Percentiles rank a stretch among this genome's conserved stretches.
phyloP scores from a whole-genome alignment of 768 basidiomycete genomes.

The Leccinum disarticulatum region DNA sequence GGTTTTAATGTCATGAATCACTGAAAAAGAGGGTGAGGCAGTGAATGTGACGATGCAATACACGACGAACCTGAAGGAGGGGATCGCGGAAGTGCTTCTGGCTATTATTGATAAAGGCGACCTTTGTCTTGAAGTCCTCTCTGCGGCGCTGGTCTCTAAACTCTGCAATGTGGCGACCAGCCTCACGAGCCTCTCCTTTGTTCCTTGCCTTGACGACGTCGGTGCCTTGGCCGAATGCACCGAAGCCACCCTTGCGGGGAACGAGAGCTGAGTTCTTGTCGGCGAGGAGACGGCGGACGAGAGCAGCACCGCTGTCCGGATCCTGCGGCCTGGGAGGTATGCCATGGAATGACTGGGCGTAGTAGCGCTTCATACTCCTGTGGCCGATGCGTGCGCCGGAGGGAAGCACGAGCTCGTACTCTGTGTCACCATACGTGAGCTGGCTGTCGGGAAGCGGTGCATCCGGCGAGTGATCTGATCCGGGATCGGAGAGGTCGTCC shows the following conservation, averaged over 20 bases:
- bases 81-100: constrained; percentile 91
- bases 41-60: not conserved
- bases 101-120: constrained; percentile 75
- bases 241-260: constrained; percentile 81
- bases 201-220: constrained; percentile 90
- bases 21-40: constrained; percentile 5
- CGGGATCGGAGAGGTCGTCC: constrained; percentile 23
- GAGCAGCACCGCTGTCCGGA: constrained; percentile 69
- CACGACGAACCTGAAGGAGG: constrained; percentile 46
- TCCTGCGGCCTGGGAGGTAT: constrained; percentile 50
- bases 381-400: constrained; percentile 93
- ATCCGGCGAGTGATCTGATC: constrained; percentile 32
- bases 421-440: constrained; percentile 75
- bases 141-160: constrained; percentile 77
- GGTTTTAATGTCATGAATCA: constrained; percentile 16
- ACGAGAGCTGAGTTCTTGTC: constrained; percentile 87
- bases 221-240: constrained; percentile 79
- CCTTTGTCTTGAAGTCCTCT: constrained; percentile 83
- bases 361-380: constrained; percentile 81
- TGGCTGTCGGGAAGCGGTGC: constrained; percentile 45
- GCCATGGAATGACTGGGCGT: constrained; percentile 73
- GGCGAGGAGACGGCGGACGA: constrained; percentile 73
- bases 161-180: constrained; percentile 81
- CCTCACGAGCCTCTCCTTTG: constrained; percentile 92
- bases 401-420: constrained; percentile 88